These are phyloP conservation scores for Mesembryanthemum crystallinum DNA, from an alignment of 148 eudicot genomes.

Conservation along the genomic window DNA sequence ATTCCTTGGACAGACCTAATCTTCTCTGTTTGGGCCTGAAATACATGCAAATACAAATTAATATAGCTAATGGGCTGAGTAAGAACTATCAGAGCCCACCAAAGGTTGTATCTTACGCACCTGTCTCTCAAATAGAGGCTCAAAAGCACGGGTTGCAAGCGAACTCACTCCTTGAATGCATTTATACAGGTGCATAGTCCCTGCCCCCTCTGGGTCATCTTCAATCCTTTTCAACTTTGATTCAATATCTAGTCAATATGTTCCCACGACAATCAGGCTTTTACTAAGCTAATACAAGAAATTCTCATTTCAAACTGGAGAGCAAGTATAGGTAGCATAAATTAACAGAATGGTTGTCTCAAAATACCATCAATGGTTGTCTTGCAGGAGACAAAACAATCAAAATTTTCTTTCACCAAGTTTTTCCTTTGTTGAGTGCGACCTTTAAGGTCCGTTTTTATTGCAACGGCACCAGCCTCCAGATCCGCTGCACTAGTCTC, in stretches of 20 bases:
- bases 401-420: constrained; percentile 96
- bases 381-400: constrained; percentile 96
- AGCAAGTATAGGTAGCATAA: neutral
- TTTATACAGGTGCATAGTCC: constrained; percentile 75
- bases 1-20: constrained; percentile 99
- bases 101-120: constrained; percentile 38
- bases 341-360: constrained; percentile 4
- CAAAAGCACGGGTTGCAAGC: constrained; percentile 84
- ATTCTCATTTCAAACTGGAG: neutral
- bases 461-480: constrained; percentile 83
- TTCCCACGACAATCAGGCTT: constrained; percentile 19
- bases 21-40: constrained; percentile 97
- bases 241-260: constrained; percentile 70
- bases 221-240: constrained; percentile 91
- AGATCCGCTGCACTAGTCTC: constrained; percentile 86
- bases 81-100: neutral
- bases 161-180: constrained; percentile 81
- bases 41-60: constrained; percentile 17
- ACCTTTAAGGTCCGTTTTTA: constrained; percentile 88
- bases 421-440: constrained; percentile 87
- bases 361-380: constrained; percentile 91
- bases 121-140: constrained; percentile 96
- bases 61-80: neutral
- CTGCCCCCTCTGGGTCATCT: constrained; percentile 98
- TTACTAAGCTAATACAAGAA: constrained; percentile 1